phyloP scores from a whole-genome alignment of 345 rosid species.

The Luvunga scandens region DNA sequence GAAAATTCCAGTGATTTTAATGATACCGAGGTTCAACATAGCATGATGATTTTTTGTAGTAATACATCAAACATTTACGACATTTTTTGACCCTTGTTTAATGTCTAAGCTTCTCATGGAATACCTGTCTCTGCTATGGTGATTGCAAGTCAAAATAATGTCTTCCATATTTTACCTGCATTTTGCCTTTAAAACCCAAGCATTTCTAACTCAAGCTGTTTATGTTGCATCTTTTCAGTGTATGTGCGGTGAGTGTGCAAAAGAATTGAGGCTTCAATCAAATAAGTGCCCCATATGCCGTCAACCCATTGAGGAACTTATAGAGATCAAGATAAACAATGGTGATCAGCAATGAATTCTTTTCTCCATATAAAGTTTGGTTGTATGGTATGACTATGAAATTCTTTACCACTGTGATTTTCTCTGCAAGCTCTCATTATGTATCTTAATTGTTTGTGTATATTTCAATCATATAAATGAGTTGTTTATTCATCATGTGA shows the following conservation, averaged over 20 bases:
- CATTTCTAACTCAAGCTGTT: constrained; percentile 5
- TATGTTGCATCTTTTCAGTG: constrained; percentile 48
- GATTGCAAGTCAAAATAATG: not conserved
- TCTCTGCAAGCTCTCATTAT: not conserved
- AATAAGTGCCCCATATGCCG: constrained; percentile 93
- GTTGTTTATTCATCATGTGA: constrained; percentile 13
- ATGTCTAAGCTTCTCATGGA: not conserved
- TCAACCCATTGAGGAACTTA: constrained; percentile 67
- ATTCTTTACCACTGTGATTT: constrained; percentile 4
- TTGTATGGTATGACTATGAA: constrained; percentile 22
- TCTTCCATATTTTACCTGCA: not conserved
- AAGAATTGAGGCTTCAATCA: constrained; percentile 70
- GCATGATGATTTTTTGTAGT: not conserved
- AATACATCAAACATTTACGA: no score
- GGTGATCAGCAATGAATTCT: constrained; percentile 36
- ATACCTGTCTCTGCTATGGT: not conserved
- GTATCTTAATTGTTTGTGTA: constrained; percentile 28
- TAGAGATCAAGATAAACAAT: constrained; percentile 70
- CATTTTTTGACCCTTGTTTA: not conserved
- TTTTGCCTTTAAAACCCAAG: not conserved
- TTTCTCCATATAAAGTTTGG: constrained; percentile 27
- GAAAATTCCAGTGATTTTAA: not conserved
- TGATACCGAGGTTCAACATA: not conserved
- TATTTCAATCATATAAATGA: constrained; percentile 8
- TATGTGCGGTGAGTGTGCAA: constrained; percentile 82